A percentile compares a stretch with the other conserved stretches of the same genome.
These are phyloP conservation scores for Clausena lansium DNA, from an alignment of 345 rosid genomes.

Conservation along the genomic window DNA sequence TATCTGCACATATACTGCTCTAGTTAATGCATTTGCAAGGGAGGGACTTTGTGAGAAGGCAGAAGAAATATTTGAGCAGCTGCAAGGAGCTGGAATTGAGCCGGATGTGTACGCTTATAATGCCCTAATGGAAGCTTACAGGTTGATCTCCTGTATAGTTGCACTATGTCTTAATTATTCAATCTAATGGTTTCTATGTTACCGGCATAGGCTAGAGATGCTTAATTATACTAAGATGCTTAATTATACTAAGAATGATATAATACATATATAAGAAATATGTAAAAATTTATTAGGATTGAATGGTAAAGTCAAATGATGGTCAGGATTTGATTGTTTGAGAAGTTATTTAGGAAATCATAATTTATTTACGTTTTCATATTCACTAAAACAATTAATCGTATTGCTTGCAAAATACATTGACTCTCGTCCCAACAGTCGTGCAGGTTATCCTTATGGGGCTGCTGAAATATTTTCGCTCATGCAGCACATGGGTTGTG, in stretches of 20 bases:
- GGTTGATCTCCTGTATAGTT: constrained; percentile 35
- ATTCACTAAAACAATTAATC: background rate
- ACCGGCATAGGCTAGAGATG: background rate
- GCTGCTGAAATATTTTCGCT: constrained; percentile 92
- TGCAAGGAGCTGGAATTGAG: constrained; percentile 80
- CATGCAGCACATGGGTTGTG: constrained; percentile 93
- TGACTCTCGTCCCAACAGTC: constrained; percentile 42
- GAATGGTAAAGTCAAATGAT: background rate
- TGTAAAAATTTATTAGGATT: background rate
- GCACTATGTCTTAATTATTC: background rate
- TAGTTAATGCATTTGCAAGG: constrained; percentile 92
- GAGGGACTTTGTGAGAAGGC: constrained; percentile 97
- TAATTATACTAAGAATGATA: background rate
- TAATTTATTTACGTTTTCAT: background rate
- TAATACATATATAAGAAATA: background rate
- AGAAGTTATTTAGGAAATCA: background rate
- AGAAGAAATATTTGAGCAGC: constrained; percentile 87
- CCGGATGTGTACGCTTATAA: constrained; percentile 91
- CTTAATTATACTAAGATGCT: background rate
- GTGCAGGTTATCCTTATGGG: constrained; percentile 90
- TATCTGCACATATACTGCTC: constrained; percentile 83
- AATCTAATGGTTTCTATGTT: background rate
- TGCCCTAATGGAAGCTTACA: constrained; percentile 93
- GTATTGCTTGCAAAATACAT: background rate
- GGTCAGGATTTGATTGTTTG: background rate